These are phyloP conservation scores for Pseudonitzschia multiseries DNA, from an alignment of 108 stramenopile species.

Conservation along the genomic window DNA sequence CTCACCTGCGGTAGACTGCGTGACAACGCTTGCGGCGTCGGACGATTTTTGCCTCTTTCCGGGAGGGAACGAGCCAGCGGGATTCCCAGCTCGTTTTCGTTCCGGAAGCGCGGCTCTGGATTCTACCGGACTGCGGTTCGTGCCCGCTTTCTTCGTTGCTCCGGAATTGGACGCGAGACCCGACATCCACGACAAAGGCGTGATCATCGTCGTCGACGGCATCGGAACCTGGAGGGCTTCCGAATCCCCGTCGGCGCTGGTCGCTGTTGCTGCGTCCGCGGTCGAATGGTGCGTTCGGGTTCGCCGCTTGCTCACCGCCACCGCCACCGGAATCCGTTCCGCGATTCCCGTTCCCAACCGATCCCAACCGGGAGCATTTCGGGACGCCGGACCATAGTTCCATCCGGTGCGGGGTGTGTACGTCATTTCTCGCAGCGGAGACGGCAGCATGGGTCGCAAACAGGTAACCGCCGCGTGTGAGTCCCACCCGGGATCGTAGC, in stretches of 20 bases:
- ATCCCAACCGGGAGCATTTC: slow-evolving; percentile 12
- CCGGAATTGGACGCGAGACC: too few species aligned
- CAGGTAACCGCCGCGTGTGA: background rate
- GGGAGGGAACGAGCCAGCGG: background rate
- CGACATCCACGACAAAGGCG: slow-evolving; percentile 19
- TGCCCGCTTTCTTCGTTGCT: too few species aligned
- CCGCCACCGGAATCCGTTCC: too few species aligned
- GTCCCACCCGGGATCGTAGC: slow-evolving; percentile 1
- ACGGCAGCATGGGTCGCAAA: slow-evolving; percentile 22
- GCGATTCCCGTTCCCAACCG: slow-evolving; percentile 15
- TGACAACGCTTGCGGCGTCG: slow-evolving; percentile 1
- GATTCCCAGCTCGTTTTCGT: background rate
- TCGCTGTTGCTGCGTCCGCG: background rate
- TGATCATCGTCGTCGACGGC: slow-evolving; percentile 23
- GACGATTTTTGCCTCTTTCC: background rate
- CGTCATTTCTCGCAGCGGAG: slow-evolving; percentile 25
- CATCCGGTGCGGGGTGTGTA: slow-evolving; percentile 27
- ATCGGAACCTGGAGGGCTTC: background rate
- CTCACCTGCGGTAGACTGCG: background rate
- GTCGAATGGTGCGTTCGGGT: background rate
- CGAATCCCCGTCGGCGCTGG: too few species aligned
- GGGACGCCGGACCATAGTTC: slow-evolving; percentile 21
- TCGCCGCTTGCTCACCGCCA: background rate
- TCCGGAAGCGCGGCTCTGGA: background rate
- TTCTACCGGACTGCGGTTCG: background rate